A percentile compares a stretch with the other conserved stretches of the same genome.
These are phyloP conservation scores for Stagonosporopsis vannaccii DNA, from an alignment of 2,329 filamentous ascomycete genomes.

Conservation along the genomic window DNA sequence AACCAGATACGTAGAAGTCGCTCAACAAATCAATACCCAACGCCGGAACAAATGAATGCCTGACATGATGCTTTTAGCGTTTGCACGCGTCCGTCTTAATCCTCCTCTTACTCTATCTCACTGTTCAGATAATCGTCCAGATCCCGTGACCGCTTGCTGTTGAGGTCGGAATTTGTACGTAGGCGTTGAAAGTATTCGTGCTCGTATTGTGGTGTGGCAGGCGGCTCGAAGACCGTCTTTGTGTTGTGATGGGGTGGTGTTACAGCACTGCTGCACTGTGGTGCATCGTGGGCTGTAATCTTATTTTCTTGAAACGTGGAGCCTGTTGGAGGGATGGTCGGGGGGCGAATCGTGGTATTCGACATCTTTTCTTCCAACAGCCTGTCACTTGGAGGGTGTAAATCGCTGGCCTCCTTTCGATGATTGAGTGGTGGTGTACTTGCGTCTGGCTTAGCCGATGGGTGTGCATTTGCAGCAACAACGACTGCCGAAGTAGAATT, in stretches of 20 bases:
- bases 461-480: not conserved
- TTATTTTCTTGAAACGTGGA: not conserved
- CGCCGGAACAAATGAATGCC: constrained; percentile 10
- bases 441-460: too few species aligned
- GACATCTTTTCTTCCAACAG: constrained; percentile 40
- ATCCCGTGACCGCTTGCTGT: constrained; percentile 7
- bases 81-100: constrained; percentile 16
- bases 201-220: constrained; percentile 15
- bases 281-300: not conserved
- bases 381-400: constrained; percentile 21
- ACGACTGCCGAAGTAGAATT: not conserved
- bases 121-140: constrained; percentile 14
- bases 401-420: not conserved
- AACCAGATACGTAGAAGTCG: not conserved
- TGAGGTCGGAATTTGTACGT: constrained; percentile 11
- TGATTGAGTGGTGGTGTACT: not conserved
- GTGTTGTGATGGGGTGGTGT: constrained; percentile 14
- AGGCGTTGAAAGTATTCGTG: constrained; percentile 16
- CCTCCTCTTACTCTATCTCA: constrained; percentile 18
- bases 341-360: constrained; percentile 43
- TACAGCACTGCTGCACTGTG: not conserved
- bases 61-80: constrained; percentile 15
- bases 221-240: constrained; percentile 13
- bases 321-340: constrained; percentile 29
- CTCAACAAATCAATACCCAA: not conserved